phyloP scores from a whole-genome alignment of 345 rosid genomes.

The Raphanus raphanistrum region DNA sequence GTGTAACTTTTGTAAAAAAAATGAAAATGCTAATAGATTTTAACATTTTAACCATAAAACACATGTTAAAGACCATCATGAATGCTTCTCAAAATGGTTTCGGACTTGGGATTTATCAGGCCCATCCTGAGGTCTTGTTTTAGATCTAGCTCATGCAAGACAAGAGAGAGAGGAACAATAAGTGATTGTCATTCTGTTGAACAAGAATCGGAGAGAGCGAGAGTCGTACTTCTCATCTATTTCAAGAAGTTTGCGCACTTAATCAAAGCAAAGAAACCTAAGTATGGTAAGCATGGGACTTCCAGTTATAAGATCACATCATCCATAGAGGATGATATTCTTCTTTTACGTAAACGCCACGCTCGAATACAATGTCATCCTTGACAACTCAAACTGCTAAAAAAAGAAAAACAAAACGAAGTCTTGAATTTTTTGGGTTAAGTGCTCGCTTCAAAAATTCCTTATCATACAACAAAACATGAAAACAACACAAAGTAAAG shows the following conservation, averaged over 20 bases:
- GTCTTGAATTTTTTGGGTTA: neutral
- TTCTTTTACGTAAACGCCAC: neutral
- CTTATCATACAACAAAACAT: neutral
- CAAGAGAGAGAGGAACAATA: neutral
- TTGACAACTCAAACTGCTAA: neutral
- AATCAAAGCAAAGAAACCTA: neutral
- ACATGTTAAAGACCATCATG: neutral
- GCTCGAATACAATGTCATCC: neutral
- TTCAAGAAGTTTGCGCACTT: neutral
- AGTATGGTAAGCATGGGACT: neutral
- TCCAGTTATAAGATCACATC: neutral
- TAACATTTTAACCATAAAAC: neutral
- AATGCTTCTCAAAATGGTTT: neutral
- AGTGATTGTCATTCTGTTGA: neutral
- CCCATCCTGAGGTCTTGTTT: neutral
- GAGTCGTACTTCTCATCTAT: neutral
- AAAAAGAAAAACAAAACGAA: neutral
- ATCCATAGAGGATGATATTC: neutral
- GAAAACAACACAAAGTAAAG: neutral
- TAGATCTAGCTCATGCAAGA: neutral
- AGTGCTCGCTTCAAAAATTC: constrained; percentile 17
- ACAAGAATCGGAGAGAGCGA: neutral
- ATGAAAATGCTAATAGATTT: no score
- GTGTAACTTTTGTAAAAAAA: no score
- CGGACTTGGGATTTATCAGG: neutral